Evolutionary conservation across 192 early-diverging fungal species (phyloP).

Genomic region (Coemansia sp.): DNA sequence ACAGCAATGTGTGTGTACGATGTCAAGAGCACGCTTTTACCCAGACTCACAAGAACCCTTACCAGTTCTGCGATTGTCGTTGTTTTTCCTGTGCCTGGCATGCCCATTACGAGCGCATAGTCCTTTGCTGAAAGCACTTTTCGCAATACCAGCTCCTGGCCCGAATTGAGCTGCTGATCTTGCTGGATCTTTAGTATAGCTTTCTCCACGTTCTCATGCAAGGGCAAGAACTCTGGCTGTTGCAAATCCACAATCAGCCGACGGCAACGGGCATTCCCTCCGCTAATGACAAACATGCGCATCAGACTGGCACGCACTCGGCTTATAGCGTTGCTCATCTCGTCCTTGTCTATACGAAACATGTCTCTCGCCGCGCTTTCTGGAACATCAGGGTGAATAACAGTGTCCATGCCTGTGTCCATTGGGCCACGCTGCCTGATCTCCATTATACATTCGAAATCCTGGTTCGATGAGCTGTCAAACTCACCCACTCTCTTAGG

Average conservation of each 20-base stretch:
- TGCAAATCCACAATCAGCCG: slow-evolving; percentile 80
- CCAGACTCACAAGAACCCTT: slow-evolving; percentile 60
- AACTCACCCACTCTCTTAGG: slow-evolving; percentile 60
- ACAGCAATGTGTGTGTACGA: slow-evolving; percentile 93
- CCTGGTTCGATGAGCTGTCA: slow-evolving; percentile 61
- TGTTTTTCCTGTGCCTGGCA: slow-evolving; percentile 98
- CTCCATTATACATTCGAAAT: slow-evolving; percentile 45
- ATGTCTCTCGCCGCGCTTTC: slow-evolving; percentile 32
- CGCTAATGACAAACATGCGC: slow-evolving; percentile 59
- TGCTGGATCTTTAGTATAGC: slow-evolving; percentile 16
- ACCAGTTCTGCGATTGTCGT: slow-evolving; percentile 85
- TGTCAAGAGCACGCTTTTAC: slow-evolving; percentile 80
- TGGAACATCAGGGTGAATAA: slow-evolving; percentile 31
- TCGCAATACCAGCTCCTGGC: slow-evolving; percentile 70
- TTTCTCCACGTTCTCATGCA: slow-evolving; percentile 22
- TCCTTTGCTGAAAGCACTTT: slow-evolving; percentile 78
- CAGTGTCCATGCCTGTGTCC: slow-evolving; percentile 17
- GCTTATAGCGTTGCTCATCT: slow-evolving; percentile 67
- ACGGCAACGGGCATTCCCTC: slow-evolving; percentile 59
- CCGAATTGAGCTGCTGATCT: slow-evolving; percentile 62
- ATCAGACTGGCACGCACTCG: slow-evolving; percentile 77
- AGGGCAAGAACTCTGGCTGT: slow-evolving; percentile 61
- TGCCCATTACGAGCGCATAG: slow-evolving; percentile 89
- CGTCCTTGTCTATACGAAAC: slow-evolving; percentile 84
- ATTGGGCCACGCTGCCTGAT: slow-evolving; percentile 23